Conservation (phyloP, 2,329 filamentous ascomycete species). For the Incumbomyces lentus region DNA sequence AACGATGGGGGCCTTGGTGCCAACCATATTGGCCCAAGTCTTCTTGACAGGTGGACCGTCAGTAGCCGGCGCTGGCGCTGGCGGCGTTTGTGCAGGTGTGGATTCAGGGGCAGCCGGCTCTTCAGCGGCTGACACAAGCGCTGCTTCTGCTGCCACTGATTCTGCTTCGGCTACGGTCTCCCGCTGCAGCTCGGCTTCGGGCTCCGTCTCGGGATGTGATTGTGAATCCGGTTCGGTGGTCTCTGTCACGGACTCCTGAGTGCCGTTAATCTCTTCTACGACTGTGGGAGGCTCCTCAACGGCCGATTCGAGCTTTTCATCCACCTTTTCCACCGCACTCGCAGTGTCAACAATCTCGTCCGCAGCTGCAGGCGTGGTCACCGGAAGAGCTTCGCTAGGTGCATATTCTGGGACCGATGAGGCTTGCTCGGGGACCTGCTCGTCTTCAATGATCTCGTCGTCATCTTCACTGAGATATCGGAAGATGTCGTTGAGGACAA, state of each 20-base stretch:
- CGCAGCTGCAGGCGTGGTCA: slow-evolving; percentile 29
- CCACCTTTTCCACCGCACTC: slow-evolving; percentile 46
- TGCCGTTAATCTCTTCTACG: slow-evolving; percentile 23
- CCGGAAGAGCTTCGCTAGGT: slow-evolving; percentile 33
- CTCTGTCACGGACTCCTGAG: slow-evolving; percentile 17
- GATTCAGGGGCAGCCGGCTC: slow-evolving; percentile 5
- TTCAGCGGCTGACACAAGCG: slow-evolving; percentile 11
- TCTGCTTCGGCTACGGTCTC: slow-evolving; percentile 26
- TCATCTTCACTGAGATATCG: slow-evolving; percentile 81
- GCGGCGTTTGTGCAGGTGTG: slow-evolving; percentile 40
- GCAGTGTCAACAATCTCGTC: slow-evolving; percentile 26
- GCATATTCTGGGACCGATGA: slow-evolving; percentile 28
- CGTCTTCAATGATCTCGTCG: slow-evolving; percentile 42
- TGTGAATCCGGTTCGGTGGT: slow-evolving; percentile 22
- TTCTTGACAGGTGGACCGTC: slow-evolving; percentile 43
- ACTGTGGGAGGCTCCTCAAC: slow-evolving; percentile 27
- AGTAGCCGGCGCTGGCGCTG: slow-evolving; percentile 9
- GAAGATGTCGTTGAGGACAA: slow-evolving; percentile 96
- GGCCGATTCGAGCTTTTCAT: slow-evolving; percentile 64
- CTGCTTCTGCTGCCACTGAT: slow-evolving; percentile 2
- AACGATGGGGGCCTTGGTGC: slow-evolving; percentile 30
- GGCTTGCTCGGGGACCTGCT: slow-evolving; percentile 23
- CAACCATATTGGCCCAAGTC: slow-evolving; percentile 56
- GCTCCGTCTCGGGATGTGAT: slow-evolving; percentile 24
- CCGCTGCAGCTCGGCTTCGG: slow-evolving; percentile 24